Evolutionary conservation across 768 basidiomycete species (phyloP).

Genomic region (Steccherinum ochraceum): DNA sequence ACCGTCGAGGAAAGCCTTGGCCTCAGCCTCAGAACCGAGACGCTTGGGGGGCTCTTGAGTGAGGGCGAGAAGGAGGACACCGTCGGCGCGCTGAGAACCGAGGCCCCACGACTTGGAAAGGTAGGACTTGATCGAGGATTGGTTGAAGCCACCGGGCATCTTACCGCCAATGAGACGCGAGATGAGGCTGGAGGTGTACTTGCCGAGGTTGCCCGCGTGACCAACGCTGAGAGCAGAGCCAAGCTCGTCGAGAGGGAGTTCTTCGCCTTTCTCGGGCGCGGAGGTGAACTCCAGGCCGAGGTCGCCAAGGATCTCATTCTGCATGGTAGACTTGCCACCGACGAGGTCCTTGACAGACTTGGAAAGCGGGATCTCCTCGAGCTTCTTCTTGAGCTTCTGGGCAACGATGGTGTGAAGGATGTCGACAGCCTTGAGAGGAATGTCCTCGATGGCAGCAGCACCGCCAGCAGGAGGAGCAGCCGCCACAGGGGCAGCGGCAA

Average conservation of each 20-base stretch:
- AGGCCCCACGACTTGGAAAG: constrained; percentile 93
- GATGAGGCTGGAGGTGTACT: constrained; percentile 86
- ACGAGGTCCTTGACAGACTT: constrained; percentile 99
- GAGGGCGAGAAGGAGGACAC: constrained; percentile 82
- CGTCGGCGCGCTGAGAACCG: constrained; percentile 86
- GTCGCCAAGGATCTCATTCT: constrained; percentile 98
- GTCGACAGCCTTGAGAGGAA: constrained; percentile 85
- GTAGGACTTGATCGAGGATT: constrained; percentile 83
- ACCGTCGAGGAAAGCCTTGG: constrained; percentile 87
- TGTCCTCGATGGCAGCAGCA: constrained; percentile 79
- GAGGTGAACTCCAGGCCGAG: constrained; percentile 91
- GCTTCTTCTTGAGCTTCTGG: constrained; percentile 95
- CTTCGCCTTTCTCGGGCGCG: constrained; percentile 97
- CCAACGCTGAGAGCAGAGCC: constrained; percentile 79
- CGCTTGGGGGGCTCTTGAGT: constrained; percentile 95
- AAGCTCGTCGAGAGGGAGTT: constrained; percentile 92
- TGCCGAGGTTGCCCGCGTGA: constrained; percentile 83
- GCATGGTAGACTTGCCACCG: constrained; percentile 96
- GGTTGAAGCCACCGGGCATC: constrained; percentile 99
- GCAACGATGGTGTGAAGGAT: constrained; percentile 86
- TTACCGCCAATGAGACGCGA: constrained; percentile 91
- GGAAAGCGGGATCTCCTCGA: constrained; percentile 80
- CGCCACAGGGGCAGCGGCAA: constrained; percentile 35
- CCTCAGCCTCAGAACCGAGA: constrained; percentile 84
- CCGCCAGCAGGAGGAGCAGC: constrained; percentile 50